Conservation (phyloP, 176 grass and related monocot genomes). For the sorghum (Sorghum bicolor) region DNA sequence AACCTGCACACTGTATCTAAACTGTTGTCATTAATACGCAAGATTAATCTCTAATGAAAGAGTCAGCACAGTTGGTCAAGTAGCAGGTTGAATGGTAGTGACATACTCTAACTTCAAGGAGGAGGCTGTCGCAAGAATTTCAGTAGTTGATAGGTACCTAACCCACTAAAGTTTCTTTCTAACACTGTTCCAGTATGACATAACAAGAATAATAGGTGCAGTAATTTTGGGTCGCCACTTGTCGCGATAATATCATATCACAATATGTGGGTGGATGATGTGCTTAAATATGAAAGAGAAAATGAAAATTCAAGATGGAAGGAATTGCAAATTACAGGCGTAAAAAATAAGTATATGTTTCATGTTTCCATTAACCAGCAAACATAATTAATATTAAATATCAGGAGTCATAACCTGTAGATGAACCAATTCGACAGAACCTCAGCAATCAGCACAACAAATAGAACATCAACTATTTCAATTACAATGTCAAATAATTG, state of each 20-base stretch:
- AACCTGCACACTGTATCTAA: not conserved
- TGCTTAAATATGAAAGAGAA: not conserved
- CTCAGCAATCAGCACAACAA: not conserved
- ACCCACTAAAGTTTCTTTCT: not conserved
- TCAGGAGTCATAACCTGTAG: not conserved
- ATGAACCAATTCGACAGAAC: not conserved
- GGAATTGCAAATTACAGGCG: not conserved
- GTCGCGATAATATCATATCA: not conserved
- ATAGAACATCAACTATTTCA: not conserved
- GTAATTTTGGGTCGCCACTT: not conserved
- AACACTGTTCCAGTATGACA: not conserved
- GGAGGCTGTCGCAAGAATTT: not conserved
- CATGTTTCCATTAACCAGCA: not conserved
- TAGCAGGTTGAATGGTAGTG: not conserved
- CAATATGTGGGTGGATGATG: not conserved
- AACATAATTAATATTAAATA: not conserved
- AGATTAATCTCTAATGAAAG: not conserved
- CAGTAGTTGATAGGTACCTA: not conserved
- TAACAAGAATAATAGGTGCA: slow-evolving; percentile 6
- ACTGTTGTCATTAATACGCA: not conserved
- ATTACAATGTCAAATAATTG: no score
- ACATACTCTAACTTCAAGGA: not conserved
- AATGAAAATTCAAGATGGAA: not conserved
- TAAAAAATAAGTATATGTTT: not conserved
- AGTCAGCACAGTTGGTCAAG: not conserved